phyloP scores from a whole-genome alignment of 257 asterid species.

The Voacanga thouarsii region DNA sequence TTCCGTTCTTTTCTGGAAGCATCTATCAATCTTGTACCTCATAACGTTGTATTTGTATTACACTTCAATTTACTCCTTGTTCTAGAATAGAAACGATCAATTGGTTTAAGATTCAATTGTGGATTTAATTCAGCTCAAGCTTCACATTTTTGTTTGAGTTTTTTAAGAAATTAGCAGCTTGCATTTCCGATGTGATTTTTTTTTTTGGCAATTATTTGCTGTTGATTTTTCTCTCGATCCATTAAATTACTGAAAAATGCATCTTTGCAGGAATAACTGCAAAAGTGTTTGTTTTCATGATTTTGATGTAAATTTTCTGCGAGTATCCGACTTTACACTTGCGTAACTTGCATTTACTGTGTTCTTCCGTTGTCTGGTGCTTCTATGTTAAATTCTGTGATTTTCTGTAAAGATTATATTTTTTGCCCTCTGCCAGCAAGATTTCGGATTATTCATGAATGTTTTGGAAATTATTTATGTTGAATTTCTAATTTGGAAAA shows the following conservation, averaged over 20 bases:
- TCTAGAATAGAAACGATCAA: background rate
- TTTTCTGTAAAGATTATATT: background rate
- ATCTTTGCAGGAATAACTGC: background rate
- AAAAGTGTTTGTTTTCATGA: background rate
- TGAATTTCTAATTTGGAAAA: conserved; percentile 8
- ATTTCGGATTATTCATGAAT: background rate
- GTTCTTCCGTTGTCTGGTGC: background rate
- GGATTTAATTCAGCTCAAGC: background rate
- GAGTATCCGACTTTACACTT: background rate
- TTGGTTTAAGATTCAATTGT: conserved; percentile 1
- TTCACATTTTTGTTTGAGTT: background rate
- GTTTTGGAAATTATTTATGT: background rate
- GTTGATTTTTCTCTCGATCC: conserved; percentile 8
- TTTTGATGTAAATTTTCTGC: background rate
- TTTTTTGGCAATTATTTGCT: background rate
- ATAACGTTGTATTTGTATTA: background rate
- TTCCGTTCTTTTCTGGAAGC: conserved; percentile 16
- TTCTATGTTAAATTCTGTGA: background rate
- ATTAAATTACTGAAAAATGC: conserved; percentile 5
- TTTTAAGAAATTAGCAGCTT: background rate
- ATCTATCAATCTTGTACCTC: conserved; percentile 6
- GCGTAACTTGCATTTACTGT: background rate
- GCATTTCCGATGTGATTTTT: background rate
- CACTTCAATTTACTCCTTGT: background rate
- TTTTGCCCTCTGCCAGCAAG: background rate